Base-by-base conservation (phyloP, 495 filamentous ascomycete species). In the Hypoxylon subgilvum region DNA sequence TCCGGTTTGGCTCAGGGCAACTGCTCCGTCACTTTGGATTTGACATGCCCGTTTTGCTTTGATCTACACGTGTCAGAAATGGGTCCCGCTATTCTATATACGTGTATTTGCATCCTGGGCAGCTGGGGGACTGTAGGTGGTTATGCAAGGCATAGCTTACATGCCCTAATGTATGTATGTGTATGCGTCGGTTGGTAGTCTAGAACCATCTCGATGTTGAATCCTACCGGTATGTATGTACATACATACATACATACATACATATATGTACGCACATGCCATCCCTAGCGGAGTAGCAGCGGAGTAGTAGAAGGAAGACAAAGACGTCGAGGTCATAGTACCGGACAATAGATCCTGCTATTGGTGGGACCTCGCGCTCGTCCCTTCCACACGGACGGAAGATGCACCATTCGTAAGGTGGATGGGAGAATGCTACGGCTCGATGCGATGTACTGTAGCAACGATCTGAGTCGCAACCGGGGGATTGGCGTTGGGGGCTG, bases 51-150 rank as follows among this genome's bases (percentile, higher is more conserved):
- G 42, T 63, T 58, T 43, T 54, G 28, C 41, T 53, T 34, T 57
- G 52, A 53, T 63, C 60, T 54, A 58, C 61, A 63, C 61, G 61
- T 63, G 61, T 58, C 49, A 54, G 61, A 42, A 50, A 57, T 45
- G 53, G 16, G 25, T 27, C 25, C 42, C 21, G 30, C 36, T 45
- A 25, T 21, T 21, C 21, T 18, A 30, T 41, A 14, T 50, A 10
- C 28, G 31, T 38, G 21, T 49, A 34, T 32, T 13, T 39, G 6
- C 16, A 35, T n/a, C n/a, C n/a, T n/a, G n/a, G n/a, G n/a, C n/a
- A n/a, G n/a, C n/a, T n/a, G n/a, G n/a, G n/a, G n/a, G n/a, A n/a
- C n/a, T n/a, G n/a, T n/a, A n/a, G n/a, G n/a, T n/a, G n/a, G n/a
- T 4, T 27, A 27, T 27, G 23, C 23, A 27, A 27, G 23, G 23